Evolutionary conservation across 1,139 yeast genomes (phyloP), one percentile per base, ranked within the genome.

Genomic region (Taphrina flavorubra): DNA sequence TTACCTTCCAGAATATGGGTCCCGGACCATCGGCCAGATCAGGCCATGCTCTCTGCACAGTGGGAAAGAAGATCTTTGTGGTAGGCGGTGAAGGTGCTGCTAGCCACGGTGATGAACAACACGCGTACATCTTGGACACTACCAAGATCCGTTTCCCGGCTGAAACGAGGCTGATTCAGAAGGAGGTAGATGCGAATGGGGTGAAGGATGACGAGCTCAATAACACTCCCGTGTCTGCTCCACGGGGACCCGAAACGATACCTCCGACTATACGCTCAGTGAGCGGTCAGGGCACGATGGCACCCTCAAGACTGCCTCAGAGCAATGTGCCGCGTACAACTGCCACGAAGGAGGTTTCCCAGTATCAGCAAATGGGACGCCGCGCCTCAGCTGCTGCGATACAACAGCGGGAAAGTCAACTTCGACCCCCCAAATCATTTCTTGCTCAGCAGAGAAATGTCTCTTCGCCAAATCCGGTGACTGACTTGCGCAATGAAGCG

Each of bases 31-130:
- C 92, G 58, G 87, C 96, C 20, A 85, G 97, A 74, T 90, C 96
- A 72, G 99, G 99, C n/a, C 99, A 94, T 78, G 86, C 97, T 10
- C 82, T 94, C 81, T 87, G 97, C 1, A 85, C 88, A 70, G 82
- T 89, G 65, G 85, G 84, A 71, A 86, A 90, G 76, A 90, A 88
- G 77, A 78, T 94, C 66, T 77, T 92, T 37, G 86, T 94, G 31
- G 88, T 95, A 90, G 99, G 99, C 58, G 99, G 99, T 71, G 77
- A 75, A 6, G 69, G 69, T 13, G 72, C 70, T 14, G 37, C 71
- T 25, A 64, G 42, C 36, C 73, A 75, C 14, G 77, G 75, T 14
- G 77, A 77, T 69, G 72, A 75, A 25, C 74, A 73, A n/a, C 71
- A 74, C n/a, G 81, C 79, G 5, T 81, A 75, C 71, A 76, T 80